Percentiles rank a stretch among this genome's conserved stretches.
Evolutionary conservation across 2,329 filamentous ascomycete species (phyloP).

Genomic region (Sodiomyces alkalinus): DNA sequence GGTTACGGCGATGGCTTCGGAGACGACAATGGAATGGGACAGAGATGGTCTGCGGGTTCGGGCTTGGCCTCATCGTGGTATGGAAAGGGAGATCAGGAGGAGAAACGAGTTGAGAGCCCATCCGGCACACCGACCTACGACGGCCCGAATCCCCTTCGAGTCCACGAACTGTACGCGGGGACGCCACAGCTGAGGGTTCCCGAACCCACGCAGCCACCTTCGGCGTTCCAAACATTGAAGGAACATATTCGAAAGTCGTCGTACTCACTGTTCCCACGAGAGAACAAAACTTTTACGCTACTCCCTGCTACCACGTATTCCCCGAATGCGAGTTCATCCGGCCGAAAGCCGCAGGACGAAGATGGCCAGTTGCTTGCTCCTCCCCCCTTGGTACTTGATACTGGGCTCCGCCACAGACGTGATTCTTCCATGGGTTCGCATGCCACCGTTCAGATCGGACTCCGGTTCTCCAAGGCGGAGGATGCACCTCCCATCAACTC

Average conservation of each 20-base stretch:
- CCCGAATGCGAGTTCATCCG: slow-evolving; percentile 3
- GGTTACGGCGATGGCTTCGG: slow-evolving; percentile 15
- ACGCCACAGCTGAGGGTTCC: slow-evolving; percentile 8
- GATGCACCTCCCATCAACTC: slow-evolving; percentile 26
- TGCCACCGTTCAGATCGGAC: slow-evolving; percentile 56
- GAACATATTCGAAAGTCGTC: slow-evolving; percentile 20
- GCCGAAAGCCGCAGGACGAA: slow-evolving; percentile 2
- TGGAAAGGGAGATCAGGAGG: slow-evolving; percentile 1
- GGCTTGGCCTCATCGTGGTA: no score
- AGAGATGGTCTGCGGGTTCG: no score
- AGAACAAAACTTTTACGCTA: slow-evolving; percentile 18
- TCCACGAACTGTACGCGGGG: slow-evolving; percentile 18
- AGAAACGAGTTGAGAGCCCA: slow-evolving; percentile 12
- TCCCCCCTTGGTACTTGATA: slow-evolving; percentile 8
- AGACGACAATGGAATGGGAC: slow-evolving; percentile 17
- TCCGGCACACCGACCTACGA: slow-evolving; percentile 9
- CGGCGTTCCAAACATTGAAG: slow-evolving; percentile 8
- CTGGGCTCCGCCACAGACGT: slow-evolving; percentile 31
- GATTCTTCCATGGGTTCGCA: slow-evolving; percentile 45
- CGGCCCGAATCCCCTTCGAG: slow-evolving; percentile 17
- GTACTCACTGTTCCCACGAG: slow-evolving; percentile 24
- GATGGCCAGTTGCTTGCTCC: slow-evolving; percentile 5
- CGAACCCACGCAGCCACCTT: slow-evolving; percentile 4
- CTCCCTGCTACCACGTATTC: slow-evolving; percentile 34
- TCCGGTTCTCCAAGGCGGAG: slow-evolving; percentile 47